phyloP scores from a whole-genome alignment of 768 basidiomycete species.

The Russula dissimulans region DNA sequence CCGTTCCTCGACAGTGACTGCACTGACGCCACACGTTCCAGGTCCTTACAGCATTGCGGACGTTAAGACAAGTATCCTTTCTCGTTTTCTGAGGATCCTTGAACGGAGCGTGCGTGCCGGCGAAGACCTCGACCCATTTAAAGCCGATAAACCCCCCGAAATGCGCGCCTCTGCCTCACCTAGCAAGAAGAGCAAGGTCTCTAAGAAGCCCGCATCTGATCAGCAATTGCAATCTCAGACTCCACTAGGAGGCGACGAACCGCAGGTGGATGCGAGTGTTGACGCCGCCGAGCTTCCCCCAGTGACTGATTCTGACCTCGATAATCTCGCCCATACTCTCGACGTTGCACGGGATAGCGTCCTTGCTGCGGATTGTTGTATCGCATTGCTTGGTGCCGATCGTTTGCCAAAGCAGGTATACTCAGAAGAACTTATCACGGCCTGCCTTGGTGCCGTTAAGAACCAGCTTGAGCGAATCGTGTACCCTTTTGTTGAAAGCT shows the following conservation, averaged over 20 bases:
- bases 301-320: conserved; percentile 41
- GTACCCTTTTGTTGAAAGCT: conserved; percentile 79
- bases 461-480: conserved; percentile 70
- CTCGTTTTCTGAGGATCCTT: conserved; percentile 63
- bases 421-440: conserved; percentile 86
- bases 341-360: conserved; percentile 65
- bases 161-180: conserved; percentile 20
- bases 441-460: conserved; percentile 68
- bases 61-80: conserved; percentile 53
- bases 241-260: conserved; percentile 29
- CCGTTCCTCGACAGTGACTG: conserved; percentile 33
- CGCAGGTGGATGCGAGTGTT: conserved; percentile 23
- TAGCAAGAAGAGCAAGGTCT: conserved; percentile 38
- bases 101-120: conserved; percentile 71
- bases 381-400: conserved; percentile 70
- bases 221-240: conserved; percentile 38
- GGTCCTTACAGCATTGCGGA: conserved; percentile 48
- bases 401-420: conserved; percentile 87
- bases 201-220: conserved; percentile 24
- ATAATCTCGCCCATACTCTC: conserved; percentile 41
- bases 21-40: conserved; percentile 36
- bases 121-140: conserved; percentile 70
- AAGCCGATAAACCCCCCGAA: conserved; percentile 21
- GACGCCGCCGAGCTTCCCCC: conserved; percentile 19
- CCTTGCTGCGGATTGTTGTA: conserved; percentile 73